Evolutionary conservation across 257 asterid genomes (phyloP), one percentile per base, ranked within the genome.

Genomic region (Osmanthus fragrans): DNA sequence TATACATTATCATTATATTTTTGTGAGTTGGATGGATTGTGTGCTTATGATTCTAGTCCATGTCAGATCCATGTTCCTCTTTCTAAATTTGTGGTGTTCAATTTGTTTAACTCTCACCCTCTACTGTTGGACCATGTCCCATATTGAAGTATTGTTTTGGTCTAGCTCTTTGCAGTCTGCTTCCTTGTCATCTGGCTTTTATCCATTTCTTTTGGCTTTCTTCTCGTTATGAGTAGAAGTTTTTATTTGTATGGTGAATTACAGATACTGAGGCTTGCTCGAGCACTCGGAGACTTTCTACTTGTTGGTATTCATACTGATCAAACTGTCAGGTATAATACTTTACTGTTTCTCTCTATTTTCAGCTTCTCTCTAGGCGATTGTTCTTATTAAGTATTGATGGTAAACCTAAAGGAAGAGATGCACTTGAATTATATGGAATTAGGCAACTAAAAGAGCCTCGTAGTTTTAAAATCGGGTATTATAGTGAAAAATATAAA

Each of bases 241-340:
- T 78, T 60, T 64, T 37, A 21, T 79, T 66, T 76, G 54, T 81
- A 79, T 75, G 74, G 67, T 79, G 34, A 80, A 78, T 45, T 16
- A 56, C 89, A 96, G 99, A 90, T 92, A 77, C 89, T 93, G 77
- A 89, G 97, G 88, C 91, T 92, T 80, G 99, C 99, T 60, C 91
- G 99, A 64, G 96, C 90, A 39, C 99, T 93, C 77, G 99, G 99
- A 54, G 99, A 96, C 80, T 96, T 96, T 90, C 97, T 96, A 78
- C 98, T 96, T 81, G 99, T 96, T 82, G 99, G 99, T 84, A 93
- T 96, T 80, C 98, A 96, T 89, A 87, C 96, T 7, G 99, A 96
- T 86, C 98, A 89, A 79, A 90, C 94, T 85, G 90, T 96, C 73
- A 93, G 99, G 99, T 96, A 72, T 64, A 32, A 23, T 66, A 3